Evolutionary conservation across 164 flowering plant genomes (phyloP).

Genomic region (Umbilicus rupestris): DNA sequence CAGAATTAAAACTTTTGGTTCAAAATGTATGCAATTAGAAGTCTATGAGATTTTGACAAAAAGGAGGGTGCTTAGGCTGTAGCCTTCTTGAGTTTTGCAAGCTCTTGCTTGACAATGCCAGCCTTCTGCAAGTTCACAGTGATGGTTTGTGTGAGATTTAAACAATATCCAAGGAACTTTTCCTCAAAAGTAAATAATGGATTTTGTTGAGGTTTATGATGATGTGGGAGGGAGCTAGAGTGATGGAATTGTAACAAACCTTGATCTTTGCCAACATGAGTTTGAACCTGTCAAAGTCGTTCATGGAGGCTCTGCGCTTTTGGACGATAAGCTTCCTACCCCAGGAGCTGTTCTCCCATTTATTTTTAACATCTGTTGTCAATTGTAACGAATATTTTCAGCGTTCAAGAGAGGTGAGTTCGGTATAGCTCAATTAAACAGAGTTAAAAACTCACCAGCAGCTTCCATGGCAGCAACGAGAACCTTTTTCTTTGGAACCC

Average conservation of each 20-base stretch:
- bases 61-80: neutral
- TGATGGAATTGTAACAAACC: constrained; percentile 28
- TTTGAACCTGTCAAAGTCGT: constrained; percentile 85
- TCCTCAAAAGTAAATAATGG: no score
- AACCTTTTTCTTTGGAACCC: constrained; percentile 70
- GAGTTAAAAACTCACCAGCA: constrained; percentile 41
- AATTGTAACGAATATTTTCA: neutral
- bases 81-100: constrained; percentile 64
- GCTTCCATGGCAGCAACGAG: constrained; percentile 79
- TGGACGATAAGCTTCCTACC: constrained; percentile 83
- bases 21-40: neutral
- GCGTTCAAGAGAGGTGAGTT: neutral
- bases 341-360: constrained; percentile 86
- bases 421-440: no score
- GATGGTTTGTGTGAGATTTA: no score
- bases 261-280: constrained; percentile 80
- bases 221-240: no score
- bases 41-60: neutral
- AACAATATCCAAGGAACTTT: no score
- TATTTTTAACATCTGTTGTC: constrained; percentile 68
- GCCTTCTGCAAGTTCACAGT: constrained; percentile 46
- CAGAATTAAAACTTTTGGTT: neutral
- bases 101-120: constrained; percentile 65
- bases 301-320: constrained; percentile 71
- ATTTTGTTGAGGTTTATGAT: neutral